These are phyloP conservation scores for Bruguiera gymnorhiza DNA, from an alignment of 345 rosid species.

Conservation along the genomic window DNA sequence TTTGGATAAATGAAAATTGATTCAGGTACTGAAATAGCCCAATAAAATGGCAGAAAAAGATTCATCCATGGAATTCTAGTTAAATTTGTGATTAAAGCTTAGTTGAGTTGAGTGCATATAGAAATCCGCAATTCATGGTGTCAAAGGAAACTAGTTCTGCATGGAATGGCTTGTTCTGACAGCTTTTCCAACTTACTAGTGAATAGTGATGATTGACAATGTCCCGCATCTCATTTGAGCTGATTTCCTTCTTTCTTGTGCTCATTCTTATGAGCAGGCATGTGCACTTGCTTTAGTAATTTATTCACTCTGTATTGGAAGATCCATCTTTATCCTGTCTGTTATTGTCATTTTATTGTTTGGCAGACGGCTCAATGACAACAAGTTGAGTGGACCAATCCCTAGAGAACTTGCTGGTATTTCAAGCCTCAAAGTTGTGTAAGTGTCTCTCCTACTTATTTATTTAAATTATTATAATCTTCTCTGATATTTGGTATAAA, in stretches of 20 bases:
- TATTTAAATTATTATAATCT: background rate
- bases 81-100: no score
- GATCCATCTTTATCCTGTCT: background rate
- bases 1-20: background rate
- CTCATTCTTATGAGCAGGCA: background rate
- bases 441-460: constrained; percentile 18
- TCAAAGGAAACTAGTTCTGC: background rate
- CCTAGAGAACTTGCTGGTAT: constrained; percentile 48
- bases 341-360: constrained; percentile 7
- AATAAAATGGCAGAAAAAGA: no score
- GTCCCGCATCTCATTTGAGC: background rate
- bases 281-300: background rate
- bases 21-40: background rate
- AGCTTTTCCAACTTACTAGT: background rate
- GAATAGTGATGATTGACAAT: background rate
- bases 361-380: constrained; percentile 54
- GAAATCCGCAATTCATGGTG: background rate
- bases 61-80: no score
- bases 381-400: constrained; percentile 47
- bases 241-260: background rate
- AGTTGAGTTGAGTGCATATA: no score
- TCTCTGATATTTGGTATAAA: background rate
- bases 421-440: constrained; percentile 59
- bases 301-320: background rate
- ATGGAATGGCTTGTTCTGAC: background rate